phyloP scores from a whole-genome alignment of 2,329 filamentous ascomycete genomes.

The Sporothrix brasiliensis region DNA sequence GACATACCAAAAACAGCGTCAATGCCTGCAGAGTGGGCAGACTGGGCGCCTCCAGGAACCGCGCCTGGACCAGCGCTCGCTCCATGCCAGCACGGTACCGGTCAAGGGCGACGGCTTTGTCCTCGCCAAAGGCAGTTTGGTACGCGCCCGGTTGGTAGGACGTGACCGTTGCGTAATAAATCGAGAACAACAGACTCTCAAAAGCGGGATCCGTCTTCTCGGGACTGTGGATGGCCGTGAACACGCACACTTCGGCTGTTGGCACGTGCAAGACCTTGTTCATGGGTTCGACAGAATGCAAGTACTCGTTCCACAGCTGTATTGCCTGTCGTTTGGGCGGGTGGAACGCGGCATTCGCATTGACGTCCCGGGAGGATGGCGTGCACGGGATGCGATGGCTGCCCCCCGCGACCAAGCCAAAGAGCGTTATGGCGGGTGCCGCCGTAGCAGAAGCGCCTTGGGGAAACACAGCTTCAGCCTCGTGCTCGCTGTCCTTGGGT shows the following conservation, averaged over 20 bases:
- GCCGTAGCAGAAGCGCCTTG: not conserved
- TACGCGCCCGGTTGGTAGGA: slow-evolving; percentile 34
- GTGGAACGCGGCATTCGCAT: slow-evolving; percentile 23
- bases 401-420: slow-evolving; percentile 28
- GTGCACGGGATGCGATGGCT: not conserved
- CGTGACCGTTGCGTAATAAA: slow-evolving; percentile 35
- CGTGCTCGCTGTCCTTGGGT: slow-evolving; percentile 22
- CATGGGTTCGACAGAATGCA: slow-evolving; percentile 35
- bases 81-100: slow-evolving; percentile 36
- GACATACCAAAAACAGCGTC: slow-evolving; percentile 33
- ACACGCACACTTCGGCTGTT: slow-evolving; percentile 35
- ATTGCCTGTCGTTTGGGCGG: slow-evolving; percentile 33
- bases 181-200: slow-evolving; percentile 36
- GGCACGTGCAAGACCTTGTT: slow-evolving; percentile 38
- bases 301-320: slow-evolving; percentile 36
- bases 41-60: slow-evolving; percentile 36
- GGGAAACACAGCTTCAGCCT: slow-evolving; percentile 20
- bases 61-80: slow-evolving; percentile 33
- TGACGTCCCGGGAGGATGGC: not conserved
- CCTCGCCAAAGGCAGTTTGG: slow-evolving; percentile 33
- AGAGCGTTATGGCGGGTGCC: slow-evolving; percentile 29
- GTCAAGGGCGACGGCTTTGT: slow-evolving; percentile 32
- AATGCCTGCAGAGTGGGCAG: slow-evolving; percentile 36
- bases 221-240: slow-evolving; percentile 35
- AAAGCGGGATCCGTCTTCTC: slow-evolving; percentile 25